Base-by-base conservation (phyloP, 1,284 basidiomycete species). In the Agaricales sp. region DNA sequence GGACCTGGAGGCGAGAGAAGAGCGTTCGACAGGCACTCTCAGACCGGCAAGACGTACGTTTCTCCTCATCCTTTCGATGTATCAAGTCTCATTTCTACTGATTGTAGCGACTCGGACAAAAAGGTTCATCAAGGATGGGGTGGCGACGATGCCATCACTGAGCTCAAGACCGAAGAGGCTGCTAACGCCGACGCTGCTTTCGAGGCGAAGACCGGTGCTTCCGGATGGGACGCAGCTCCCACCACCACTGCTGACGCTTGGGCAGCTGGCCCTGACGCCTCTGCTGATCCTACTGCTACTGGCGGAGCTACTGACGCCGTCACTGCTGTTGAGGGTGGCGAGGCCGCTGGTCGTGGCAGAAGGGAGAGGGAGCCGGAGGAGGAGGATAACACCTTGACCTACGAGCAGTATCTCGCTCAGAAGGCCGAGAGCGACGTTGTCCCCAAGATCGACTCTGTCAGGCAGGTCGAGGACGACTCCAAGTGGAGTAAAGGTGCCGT, bases 71-170 rank as follows among this genome's bases (percentile, higher is more conserved):
- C 46, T 45, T 46, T 12, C 46, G 37, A 46, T 46, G 30, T 11
- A 46, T 43, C 25, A n/a, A 18, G 46, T 38, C 53, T 53, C 22
- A 54, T 50, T 44, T 45, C 49, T 46, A 47, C 39, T 30, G 35
- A 24, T 47, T 53, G 50, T 57, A 90, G 85, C 64, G 92, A 96
- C 69, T 84, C 87, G 43, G 86, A 92, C 59, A 96, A 96, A 79
- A 89, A 89, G 73, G 69, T 93, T 58, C 84, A 88, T 65, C 87
- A 92, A 64, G 86, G 83, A 55, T 96, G 92, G 92, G 92, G 92
- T 55, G 88, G 86, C 52, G 87, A 91, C 58, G 89, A 93, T 60
- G 88, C 83, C 59, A 74, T 72, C 57, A 65, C 82, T 37, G 90
- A 92, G 66, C 73, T 85, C 60, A 84, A 85, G 66, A 75, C 73